phyloP scores from a whole-genome alignment of 129 eudicot species.

The Solidago caesia region DNA sequence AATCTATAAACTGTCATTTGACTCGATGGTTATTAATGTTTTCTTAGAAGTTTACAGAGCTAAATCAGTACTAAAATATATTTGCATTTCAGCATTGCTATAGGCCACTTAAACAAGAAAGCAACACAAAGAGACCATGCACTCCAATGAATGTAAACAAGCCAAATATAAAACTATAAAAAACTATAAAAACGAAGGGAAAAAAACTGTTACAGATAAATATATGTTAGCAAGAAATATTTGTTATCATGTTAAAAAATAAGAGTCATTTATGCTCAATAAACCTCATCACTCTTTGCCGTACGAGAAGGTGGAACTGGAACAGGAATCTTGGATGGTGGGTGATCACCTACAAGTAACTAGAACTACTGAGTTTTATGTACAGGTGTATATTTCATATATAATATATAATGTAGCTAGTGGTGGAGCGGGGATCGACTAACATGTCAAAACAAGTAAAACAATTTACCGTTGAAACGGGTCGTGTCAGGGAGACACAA shows the following conservation, averaged over 20 bases:
- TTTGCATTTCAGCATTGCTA: no score
- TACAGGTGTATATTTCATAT: not conserved
- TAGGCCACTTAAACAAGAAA: slow-evolving; percentile 8
- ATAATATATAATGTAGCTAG: not conserved
- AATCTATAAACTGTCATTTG: no score
- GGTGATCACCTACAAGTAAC: slow-evolving; percentile 70
- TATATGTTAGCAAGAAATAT: not conserved
- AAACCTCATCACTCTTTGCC: slow-evolving; percentile 68
- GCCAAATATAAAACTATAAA: not conserved
- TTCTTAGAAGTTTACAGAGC: no score
- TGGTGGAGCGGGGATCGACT: not conserved
- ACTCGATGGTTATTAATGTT: no score
- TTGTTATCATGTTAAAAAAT: slow-evolving; percentile 14
- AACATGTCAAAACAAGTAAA: not conserved
- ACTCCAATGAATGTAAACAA: not conserved
- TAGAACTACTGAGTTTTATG: slow-evolving; percentile 21
- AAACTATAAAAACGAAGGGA: no score
- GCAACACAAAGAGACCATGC: not conserved
- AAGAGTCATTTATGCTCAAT: slow-evolving; percentile 13
- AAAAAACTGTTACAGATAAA: not conserved
- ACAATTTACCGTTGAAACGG: not conserved
- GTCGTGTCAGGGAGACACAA: not conserved
- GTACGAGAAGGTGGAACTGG: slow-evolving; percentile 77
- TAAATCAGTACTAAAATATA: no score
- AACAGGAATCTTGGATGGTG: slow-evolving; percentile 95